These are phyloP conservation scores for Xylaria arbuscula DNA, from an alignment of 2,329 filamentous ascomycete genomes.

Conservation along the genomic window DNA sequence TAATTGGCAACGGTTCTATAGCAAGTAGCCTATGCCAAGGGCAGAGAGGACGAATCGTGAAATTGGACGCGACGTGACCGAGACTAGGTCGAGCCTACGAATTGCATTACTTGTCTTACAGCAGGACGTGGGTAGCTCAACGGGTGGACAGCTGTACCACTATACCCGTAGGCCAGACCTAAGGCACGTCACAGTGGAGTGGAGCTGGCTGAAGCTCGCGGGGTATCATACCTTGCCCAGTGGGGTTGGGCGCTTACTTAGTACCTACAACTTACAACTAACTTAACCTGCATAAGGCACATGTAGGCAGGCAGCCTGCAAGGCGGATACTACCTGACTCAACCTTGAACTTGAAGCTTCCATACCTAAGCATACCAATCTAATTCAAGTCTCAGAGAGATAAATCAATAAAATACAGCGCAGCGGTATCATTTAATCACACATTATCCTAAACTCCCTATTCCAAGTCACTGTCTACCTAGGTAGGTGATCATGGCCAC, in stretches of 20 bases:
- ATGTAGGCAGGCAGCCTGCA: neutral
- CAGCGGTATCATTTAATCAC: constrained; percentile 18
- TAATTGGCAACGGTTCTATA: constrained; percentile 3
- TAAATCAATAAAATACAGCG: neutral
- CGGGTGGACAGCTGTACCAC: neutral
- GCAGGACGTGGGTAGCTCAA: neutral
- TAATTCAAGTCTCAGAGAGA: neutral
- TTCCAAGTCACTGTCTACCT: neutral
- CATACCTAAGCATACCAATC: neutral
- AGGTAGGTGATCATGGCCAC: neutral
- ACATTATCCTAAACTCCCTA: neutral
- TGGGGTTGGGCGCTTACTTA: neutral
- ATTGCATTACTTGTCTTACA: constrained; percentile 1
- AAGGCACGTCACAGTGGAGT: constrained; percentile 33
- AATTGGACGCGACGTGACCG: constrained; percentile 9
- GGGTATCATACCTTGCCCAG: constrained; percentile 25
- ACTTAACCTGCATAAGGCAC: neutral
- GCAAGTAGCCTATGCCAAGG: neutral
- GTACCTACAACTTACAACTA: neutral
- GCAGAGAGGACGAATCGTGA: neutral
- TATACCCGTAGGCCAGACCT: neutral
- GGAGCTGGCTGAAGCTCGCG: constrained; percentile 28
- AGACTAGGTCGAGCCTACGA: constrained; percentile 1
- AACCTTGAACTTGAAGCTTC: neutral
- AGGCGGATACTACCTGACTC: neutral